A percentile compares a stretch with the other conserved stretches of the same genome.
Conservation (phyloP, 208 protist genomes). For the Entamoeba histolytica region DNA sequence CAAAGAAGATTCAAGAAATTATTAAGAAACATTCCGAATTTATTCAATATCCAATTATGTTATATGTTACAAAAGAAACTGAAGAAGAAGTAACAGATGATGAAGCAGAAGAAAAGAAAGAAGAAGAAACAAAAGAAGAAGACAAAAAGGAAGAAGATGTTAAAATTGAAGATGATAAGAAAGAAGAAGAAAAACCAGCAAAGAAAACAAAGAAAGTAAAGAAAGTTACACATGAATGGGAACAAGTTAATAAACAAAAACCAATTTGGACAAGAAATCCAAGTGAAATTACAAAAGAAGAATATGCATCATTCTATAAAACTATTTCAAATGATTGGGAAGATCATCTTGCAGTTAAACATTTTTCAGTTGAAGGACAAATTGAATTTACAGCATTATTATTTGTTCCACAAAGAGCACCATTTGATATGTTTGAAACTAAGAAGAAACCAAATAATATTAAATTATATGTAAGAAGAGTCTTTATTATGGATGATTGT, state of each 20-base stretch:
- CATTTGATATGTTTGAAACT: conserved; percentile 65
- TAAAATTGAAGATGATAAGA: conserved; percentile 43
- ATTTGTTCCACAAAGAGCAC: conserved; percentile 70
- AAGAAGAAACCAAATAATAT: conserved; percentile 81
- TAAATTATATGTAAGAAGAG: conserved; percentile 49
- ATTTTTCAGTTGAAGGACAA: conserved; percentile 88
- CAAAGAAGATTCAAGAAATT: conserved; percentile 56
- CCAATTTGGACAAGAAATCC: conserved; percentile 83
- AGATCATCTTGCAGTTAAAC: conserved; percentile 68
- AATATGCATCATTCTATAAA: conserved; percentile 96
- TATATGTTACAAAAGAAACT: conserved; percentile 65
- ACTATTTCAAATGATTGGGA: conserved; percentile 69
- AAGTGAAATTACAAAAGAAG: conserved; percentile 77
- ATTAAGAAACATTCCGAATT: conserved; percentile 93
- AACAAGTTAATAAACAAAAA: conserved; percentile 85
- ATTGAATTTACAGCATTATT: conserved; percentile 84
- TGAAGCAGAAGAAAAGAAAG: conserved; percentile 40
- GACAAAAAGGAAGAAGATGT: conserved; percentile 33
- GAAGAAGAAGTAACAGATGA: conserved; percentile 74
- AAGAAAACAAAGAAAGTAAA: conserved; percentile 54
- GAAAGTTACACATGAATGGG: conserved; percentile 57
- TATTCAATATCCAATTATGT: conserved; percentile 84
- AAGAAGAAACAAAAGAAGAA: conserved; percentile 26
- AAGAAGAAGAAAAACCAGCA: conserved; percentile 39
- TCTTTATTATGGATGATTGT: conserved; percentile 93